Base-by-base conservation (phyloP, 192 early-diverging fungal species). In the Spizellomyces sp. region DNA sequence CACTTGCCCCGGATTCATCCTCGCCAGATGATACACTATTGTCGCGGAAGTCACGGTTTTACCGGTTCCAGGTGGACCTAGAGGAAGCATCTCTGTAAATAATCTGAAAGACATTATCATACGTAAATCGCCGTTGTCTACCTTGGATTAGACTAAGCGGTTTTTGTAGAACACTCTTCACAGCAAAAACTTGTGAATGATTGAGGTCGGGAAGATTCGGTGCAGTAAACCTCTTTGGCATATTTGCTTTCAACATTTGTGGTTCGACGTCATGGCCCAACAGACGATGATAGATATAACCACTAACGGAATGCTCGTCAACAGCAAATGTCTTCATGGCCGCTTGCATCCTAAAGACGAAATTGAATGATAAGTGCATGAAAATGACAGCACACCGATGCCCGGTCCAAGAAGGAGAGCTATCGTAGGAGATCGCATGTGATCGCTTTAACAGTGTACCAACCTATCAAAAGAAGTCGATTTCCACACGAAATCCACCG, bases 401-500 rank as follows among this genome's bases (percentile, higher is more conserved):
- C 10, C 73, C 81, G 93, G n/a, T n/a, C n/a, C n/a, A n/a, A n/a
- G n/a, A n/a, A n/a, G n/a, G n/a, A n/a, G n/a, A n/a, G n/a, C 27
- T 36, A 36, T 36, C 27, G 27, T 36, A 36, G 0, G 27, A 36
- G 27, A 36, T 36, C 27, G 27, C 27, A 3, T 36, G n/a, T 36
- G 27, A 36, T 36, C 27, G 27, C 27, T 36, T 36, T 36, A 36
- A 36, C 0, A 2, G 27, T 0, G 3, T 36, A 36, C 27, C 27
- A 0, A 36, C 27, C 27, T 88, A 73, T 99, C 96, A 81, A 96
- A 99, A 15, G 94, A 93, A 5, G 93, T 95, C 6, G 95, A 91
- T 81, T 98, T 98, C 96, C 96, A 99, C 19, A 99, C 95, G 87
- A 97, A 98, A 67, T 98, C 96, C 15, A 98, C 92, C 9, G 91